Conservation (phyloP, 768 basidiomycete species). For the Mycena olivaceomarginata region DNA sequence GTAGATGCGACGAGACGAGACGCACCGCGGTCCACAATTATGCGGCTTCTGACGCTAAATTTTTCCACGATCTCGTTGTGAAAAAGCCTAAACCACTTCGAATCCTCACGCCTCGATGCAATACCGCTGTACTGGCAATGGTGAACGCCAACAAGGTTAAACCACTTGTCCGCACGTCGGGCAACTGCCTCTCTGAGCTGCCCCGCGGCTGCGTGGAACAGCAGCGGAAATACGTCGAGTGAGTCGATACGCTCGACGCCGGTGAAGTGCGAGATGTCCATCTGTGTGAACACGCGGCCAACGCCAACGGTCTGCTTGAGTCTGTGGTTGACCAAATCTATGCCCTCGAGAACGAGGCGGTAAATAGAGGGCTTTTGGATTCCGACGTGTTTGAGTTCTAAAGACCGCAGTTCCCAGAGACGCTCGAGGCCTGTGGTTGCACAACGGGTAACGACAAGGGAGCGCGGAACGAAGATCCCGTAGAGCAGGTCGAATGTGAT, state of each 20-base stretch:
- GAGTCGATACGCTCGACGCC: slow-evolving; percentile 71
- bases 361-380: slow-evolving; percentile 62
- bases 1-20: slow-evolving; percentile 61
- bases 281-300: slow-evolving; percentile 61
- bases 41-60: slow-evolving; percentile 71
- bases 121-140: slow-evolving; percentile 75
- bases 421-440: slow-evolving; percentile 73
- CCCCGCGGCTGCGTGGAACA: slow-evolving; percentile 67
- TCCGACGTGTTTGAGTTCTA: slow-evolving; percentile 56
- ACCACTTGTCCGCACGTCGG: slow-evolving; percentile 76
- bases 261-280: slow-evolving; percentile 65
- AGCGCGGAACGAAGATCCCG: slow-evolving; percentile 73
- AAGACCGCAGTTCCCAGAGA: slow-evolving; percentile 67
- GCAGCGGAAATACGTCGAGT: slow-evolving; percentile 72
- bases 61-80: too few species aligned
- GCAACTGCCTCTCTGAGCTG: slow-evolving; percentile 62
- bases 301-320: slow-evolving; percentile 58
- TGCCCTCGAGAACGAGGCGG: slow-evolving; percentile 68
- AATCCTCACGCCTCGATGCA: slow-evolving; percentile 62
- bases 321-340: slow-evolving; percentile 68
- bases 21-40: slow-evolving; percentile 77
- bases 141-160: slow-evolving; percentile 69
- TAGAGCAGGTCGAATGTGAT: slow-evolving; percentile 76
- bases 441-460: slow-evolving; percentile 70
- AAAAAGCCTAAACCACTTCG: too few species aligned